phyloP scores from a whole-genome alignment of 2,329 filamentous ascomycete genomes.

The Thelonectria olida region DNA sequence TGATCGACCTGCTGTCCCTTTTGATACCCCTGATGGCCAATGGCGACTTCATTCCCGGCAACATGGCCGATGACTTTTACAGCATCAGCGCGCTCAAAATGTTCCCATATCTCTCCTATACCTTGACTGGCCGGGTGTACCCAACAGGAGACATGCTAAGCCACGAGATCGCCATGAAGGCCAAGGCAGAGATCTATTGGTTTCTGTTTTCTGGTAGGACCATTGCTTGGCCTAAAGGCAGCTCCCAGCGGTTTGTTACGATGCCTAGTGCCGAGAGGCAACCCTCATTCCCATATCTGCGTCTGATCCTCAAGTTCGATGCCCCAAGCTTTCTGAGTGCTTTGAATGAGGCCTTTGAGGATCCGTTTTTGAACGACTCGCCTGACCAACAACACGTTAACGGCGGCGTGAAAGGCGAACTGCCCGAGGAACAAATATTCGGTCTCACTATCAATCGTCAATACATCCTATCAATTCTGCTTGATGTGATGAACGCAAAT shows the following conservation, averaged over 20 bases:
- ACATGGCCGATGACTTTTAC: slow-evolving; percentile 68
- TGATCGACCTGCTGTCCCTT: slow-evolving; percentile 84
- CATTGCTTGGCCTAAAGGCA: slow-evolving; percentile 77
- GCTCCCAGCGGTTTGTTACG: slow-evolving; percentile 68
- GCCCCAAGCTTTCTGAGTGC: slow-evolving; percentile 93
- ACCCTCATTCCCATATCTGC: slow-evolving; percentile 85
- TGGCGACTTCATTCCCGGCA: slow-evolving; percentile 61
- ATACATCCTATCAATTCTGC: slow-evolving; percentile 88
- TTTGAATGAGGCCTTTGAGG: slow-evolving; percentile 96
- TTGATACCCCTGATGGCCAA: slow-evolving; percentile 67
- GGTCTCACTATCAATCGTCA: slow-evolving; percentile 84
- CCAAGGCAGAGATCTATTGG: slow-evolving; percentile 90
- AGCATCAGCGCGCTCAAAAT: slow-evolving; percentile 84
- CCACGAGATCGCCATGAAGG: slow-evolving; percentile 75
- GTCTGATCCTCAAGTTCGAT: slow-evolving; percentile 86
- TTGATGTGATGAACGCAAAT: slow-evolving; percentile 85
- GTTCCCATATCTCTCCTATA: slow-evolving; percentile 94
- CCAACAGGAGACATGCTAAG: slow-evolving; percentile 82
- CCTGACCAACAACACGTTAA: slow-evolving; percentile 67
- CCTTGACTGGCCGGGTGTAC: slow-evolving; percentile 89
- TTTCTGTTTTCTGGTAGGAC: slow-evolving; percentile 90
- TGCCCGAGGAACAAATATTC: slow-evolving; percentile 73
- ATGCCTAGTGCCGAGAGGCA: slow-evolving; percentile 65
- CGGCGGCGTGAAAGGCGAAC: slow-evolving; percentile 58
- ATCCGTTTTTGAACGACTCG: slow-evolving; percentile 87